Evolutionary conservation across 768 basidiomycete species (phyloP), one percentile per base, ranked within the genome.

Genomic region (Naganishia kalamii): DNA sequence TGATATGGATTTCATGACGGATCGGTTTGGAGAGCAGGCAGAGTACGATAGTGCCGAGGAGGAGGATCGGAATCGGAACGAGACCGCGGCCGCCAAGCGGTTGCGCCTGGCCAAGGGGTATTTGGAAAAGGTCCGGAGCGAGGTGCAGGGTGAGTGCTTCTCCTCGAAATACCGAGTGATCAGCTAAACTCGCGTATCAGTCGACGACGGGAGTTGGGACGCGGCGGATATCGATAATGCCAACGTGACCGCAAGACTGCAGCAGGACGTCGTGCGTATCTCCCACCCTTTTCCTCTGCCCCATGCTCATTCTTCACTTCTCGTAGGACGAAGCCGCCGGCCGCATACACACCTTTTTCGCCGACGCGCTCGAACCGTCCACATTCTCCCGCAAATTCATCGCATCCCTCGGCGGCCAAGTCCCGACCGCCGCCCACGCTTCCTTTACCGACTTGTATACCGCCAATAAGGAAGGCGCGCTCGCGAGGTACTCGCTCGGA

Each of bases 161-260:
- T n/a, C n/a, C n/a, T n/a, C n/a, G n/a, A n/a, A n/a, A n/a, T n/a
- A n/a, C n/a, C n/a, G n/a, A n/a, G 37, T 17, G 8, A 40, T 40
- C 7, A 8, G 37, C 37, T 40, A 40, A 40, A 40, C 4, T 1
- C 15, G 30, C 2, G 32, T 50, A 61, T 21, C 30, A 48, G 21
- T 67, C 85, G 90, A 86, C 65, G 92, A 92, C 27, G 90, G 88
- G 35, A 92, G 92, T 68, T 92, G 86, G 68, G 94, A 99, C 75
- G 96, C 96, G 4, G 92, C 90, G 1, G 93, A 97, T 70, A 86
- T 98, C 29, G 96, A 99, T 81, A 85, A 85, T 71, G 94, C 97
- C 69, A 82, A 97, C 68, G 89, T 99, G 67, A 89, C 89, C 47
- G 83, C 92, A 21, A 82, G 96, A 62, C 81, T 99, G 68, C 90